phyloP scores from a whole-genome alignment of 306 rosid species.

The Oemleria cerasiformis region DNA sequence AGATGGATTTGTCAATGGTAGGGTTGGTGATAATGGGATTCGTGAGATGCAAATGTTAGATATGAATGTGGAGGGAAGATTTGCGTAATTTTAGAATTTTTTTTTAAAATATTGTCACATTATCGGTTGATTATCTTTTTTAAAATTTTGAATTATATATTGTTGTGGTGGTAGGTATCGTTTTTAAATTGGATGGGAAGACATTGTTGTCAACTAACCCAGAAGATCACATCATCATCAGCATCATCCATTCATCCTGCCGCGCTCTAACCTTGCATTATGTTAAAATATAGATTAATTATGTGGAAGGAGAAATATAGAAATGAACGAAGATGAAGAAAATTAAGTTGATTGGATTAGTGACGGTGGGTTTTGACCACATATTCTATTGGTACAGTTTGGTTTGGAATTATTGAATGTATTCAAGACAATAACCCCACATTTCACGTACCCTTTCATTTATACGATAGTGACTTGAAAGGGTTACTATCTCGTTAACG shows the following conservation, averaged over 20 bases:
- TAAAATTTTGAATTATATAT: constrained; percentile 3
- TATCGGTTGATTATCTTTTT: background rate
- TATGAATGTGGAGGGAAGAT: background rate
- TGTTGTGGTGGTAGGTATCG: background rate
- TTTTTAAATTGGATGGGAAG: background rate
- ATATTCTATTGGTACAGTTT: background rate
- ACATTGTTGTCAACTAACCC: background rate
- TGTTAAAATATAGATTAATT: background rate
- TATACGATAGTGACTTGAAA: too few relatives aligned
- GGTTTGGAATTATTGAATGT: background rate
- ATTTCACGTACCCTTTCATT: too few relatives aligned
- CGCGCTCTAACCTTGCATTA: background rate
- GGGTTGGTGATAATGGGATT: constrained; percentile 25
- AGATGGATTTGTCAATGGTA: background rate
- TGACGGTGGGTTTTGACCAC: background rate
- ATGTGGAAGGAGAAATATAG: background rate
- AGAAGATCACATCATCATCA: background rate
- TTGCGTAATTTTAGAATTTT: background rate
- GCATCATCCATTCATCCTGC: background rate
- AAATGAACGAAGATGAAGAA: background rate
- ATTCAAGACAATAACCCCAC: too few relatives aligned
- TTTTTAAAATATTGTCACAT: background rate
- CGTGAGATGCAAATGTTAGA: background rate
- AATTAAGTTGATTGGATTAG: background rate
- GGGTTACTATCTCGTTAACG: too few relatives aligned